These are phyloP conservation scores for Lentinula lateritia DNA, from an alignment of 768 basidiomycete genomes.

Conservation along the genomic window DNA sequence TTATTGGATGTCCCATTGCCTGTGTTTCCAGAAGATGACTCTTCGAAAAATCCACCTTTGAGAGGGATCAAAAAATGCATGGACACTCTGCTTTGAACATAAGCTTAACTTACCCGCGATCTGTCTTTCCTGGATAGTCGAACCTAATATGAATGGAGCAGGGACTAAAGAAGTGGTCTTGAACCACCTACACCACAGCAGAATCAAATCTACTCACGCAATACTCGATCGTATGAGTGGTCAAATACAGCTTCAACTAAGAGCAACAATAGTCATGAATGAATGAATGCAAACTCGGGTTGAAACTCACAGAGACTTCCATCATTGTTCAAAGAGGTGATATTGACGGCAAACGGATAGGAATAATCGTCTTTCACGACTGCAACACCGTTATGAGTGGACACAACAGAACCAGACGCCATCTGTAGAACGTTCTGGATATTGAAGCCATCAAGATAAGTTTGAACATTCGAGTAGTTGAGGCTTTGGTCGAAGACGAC, in stretches of 20 bases:
- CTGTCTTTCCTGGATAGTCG: slow-evolving; percentile 56
- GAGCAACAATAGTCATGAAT: neutral
- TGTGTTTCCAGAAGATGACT: slow-evolving; percentile 38
- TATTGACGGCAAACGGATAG: slow-evolving; percentile 41
- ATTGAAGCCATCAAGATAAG: slow-evolving; percentile 42
- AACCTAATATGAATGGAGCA: slow-evolving; percentile 51
- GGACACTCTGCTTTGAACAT: neutral
- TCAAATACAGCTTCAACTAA: slow-evolving; percentile 53
- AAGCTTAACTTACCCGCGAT: slow-evolving; percentile 38
- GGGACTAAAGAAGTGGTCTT: slow-evolving; percentile 25
- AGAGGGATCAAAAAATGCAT: neutral
- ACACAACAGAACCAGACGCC: slow-evolving; percentile 28
- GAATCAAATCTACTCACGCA: slow-evolving; percentile 14
- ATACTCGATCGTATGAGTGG: slow-evolving; percentile 60
- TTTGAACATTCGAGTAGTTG: slow-evolving; percentile 57
- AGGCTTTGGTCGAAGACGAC: slow-evolving; percentile 62
- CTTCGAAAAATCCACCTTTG: slow-evolving; percentile 46
- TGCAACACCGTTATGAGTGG: slow-evolving; percentile 36
- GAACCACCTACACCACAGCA: neutral
- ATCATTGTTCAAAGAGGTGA: slow-evolving; percentile 28
- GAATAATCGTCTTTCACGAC: slow-evolving; percentile 36
- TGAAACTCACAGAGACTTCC: slow-evolving; percentile 29
- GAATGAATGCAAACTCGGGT: neutral
- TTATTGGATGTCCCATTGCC: slow-evolving; percentile 73
- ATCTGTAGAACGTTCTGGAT: slow-evolving; percentile 38